Conservation (phyloP, 768 basidiomycete genomes). For the Trametes punicea region DNA sequence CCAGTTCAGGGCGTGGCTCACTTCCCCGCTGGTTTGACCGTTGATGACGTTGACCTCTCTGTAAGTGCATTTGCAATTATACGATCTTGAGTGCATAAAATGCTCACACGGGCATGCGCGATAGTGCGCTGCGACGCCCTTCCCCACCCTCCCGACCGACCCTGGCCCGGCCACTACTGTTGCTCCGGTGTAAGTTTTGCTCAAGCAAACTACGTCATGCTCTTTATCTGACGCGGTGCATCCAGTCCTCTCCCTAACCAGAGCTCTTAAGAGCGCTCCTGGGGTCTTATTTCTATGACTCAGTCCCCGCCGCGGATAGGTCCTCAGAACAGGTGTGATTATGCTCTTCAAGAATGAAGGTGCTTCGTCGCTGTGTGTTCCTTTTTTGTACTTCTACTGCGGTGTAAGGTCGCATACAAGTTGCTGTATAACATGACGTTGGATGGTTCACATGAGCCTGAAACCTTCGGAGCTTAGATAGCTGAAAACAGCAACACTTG, state of each 20-base stretch:
- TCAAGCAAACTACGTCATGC: neutral
- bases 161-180: slow-evolving; percentile 33
- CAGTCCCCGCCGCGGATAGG: too few species aligned
- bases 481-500: too few species aligned
- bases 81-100: neutral
- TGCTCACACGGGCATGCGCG: neutral
- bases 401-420: too few species aligned
- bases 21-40: slow-evolving; percentile 24
- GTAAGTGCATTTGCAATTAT: slow-evolving; percentile 4
- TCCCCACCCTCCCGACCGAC: slow-evolving; percentile 22
- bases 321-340: too few species aligned
- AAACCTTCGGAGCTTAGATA: too few species aligned
- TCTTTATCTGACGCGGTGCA: neutral
- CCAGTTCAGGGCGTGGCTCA: slow-evolving; percentile 11
- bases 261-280: too few species aligned
- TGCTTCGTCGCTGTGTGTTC: too few species aligned
- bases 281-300: too few species aligned
- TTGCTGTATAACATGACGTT: too few species aligned
- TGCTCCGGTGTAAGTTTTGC: slow-evolving; percentile 29
- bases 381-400: too few species aligned
- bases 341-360: too few species aligned
- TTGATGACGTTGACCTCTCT: slow-evolving; percentile 21
- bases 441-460: too few species aligned
- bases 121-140: slow-evolving; percentile 16
- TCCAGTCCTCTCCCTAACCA: neutral